These are phyloP conservation scores for Podospora australis DNA, from an alignment of 495 filamentous ascomycete genomes.

Conservation along the genomic window DNA sequence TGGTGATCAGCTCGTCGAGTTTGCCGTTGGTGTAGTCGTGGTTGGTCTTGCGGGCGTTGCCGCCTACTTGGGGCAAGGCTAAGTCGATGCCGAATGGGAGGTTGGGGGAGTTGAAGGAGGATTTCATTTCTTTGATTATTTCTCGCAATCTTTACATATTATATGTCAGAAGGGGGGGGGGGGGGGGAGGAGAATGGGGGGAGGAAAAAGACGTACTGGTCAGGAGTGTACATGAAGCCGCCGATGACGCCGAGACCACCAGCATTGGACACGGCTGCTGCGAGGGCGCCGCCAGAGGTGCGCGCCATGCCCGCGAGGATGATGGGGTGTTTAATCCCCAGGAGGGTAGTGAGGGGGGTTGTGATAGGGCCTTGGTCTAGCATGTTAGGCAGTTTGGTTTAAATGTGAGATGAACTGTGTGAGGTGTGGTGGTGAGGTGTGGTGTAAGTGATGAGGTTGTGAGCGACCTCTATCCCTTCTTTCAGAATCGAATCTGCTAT, in stretches of 20 bases:
- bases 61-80: constrained; percentile 77
- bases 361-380: constrained; percentile 46
- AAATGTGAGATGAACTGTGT: background rate
- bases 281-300: constrained; percentile 67
- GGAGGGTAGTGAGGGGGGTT: constrained; percentile 68
- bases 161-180: too few species aligned
- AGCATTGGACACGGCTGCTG: constrained; percentile 80
- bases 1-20: constrained; percentile 74
- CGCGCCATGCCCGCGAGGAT: constrained; percentile 86
- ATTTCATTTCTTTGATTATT: constrained; percentile 79
- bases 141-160: too few species aligned
- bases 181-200: too few species aligned
- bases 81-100: constrained; percentile 86
- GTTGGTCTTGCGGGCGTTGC: constrained; percentile 73
- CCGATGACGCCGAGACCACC: constrained; percentile 82
- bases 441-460: constrained; percentile 3
- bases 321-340: constrained; percentile 75
- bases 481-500: too few species aligned
- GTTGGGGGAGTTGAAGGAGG: constrained; percentile 50
- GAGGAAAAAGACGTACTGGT: too few species aligned
- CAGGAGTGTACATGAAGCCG: constrained; percentile 77
- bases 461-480: too few species aligned
- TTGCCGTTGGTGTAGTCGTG: constrained; percentile 86
- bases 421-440: background rate
- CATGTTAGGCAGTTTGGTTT: constrained; percentile 16